Base-by-base conservation (phyloP, 345 rosid species). In the Zanthoxylum bungeanum region DNA sequence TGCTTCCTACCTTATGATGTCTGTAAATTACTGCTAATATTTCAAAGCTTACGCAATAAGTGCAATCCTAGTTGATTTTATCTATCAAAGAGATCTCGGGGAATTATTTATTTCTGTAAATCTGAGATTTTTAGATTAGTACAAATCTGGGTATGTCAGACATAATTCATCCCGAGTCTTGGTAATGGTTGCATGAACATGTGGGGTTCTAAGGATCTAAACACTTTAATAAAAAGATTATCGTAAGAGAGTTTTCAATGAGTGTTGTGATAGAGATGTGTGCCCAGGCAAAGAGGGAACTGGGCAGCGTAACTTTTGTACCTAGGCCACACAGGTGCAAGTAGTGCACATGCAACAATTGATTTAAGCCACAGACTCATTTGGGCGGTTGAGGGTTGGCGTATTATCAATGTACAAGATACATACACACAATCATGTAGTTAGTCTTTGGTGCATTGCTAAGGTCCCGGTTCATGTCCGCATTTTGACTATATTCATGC, bases 211-310 rank as follows among this genome's bases (percentile, higher is more conserved):
- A 8, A 66, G 25, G 22, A 52, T 64, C 53, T 12, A 60, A 21
- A 6, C 40, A 49, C 3, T 52, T 63, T 21, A 7, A 2, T 27
- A 36, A n/a, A 69, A 53, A 49, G 22, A 39, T 9, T 55, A 46
- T 19, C 5, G 25, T 6, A 31, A 53, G 68, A 34, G 36, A 31
- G 53, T 62, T 73, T 1, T 71, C 21, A 22, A 56, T 56, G 39
- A 8, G 9, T 36, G 49, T 5, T 12, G 37, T 67, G 68, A 58
- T 60, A 50, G 72, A 64, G 62, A 36, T 39, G 69, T 46, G 58
- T 69, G 67, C 68, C 73, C 67, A 17, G 11, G 36, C 2, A 19
- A 34, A 3, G 31, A 39, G 56, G 55, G 68, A 57, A 49, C 44
- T 14, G 0, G 33, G 31, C 17, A 36, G 34, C 71, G 3, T 66